Conservation (phyloP, 2,329 filamentous ascomycete genomes). For the Aureobasidium sp. region DNA sequence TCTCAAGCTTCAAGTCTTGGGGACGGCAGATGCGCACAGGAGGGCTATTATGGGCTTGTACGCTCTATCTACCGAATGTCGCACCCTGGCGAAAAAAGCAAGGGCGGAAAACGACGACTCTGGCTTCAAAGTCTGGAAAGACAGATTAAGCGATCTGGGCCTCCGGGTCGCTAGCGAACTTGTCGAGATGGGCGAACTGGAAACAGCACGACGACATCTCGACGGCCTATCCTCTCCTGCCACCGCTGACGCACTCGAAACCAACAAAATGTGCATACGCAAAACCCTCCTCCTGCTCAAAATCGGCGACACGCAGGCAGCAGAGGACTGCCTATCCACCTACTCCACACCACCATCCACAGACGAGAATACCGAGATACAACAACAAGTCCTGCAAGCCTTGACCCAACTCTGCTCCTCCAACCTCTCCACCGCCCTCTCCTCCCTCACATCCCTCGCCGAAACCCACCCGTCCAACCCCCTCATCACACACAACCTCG, state of each 20-base stretch:
- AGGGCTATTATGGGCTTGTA: slow-evolving; percentile 85
- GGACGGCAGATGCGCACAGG: slow-evolving; percentile 73
- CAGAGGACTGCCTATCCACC: slow-evolving; percentile 25
- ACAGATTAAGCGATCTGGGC: slow-evolving; percentile 65
- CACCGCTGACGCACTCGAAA: not conserved
- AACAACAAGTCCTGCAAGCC: slow-evolving; percentile 43
- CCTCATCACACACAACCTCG: slow-evolving; percentile 72
- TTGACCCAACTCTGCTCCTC: slow-evolving; percentile 72
- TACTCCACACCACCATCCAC: not conserved
- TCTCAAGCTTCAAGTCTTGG: slow-evolving; percentile 75
- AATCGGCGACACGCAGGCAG: slow-evolving; percentile 59
- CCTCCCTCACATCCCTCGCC: slow-evolving; percentile 49
- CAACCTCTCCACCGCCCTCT: slow-evolving; percentile 55
- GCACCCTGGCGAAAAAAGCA: slow-evolving; percentile 21
- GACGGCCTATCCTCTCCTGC: not conserved
- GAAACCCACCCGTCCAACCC: slow-evolving; percentile 46
- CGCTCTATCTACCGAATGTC: slow-evolving; percentile 51
- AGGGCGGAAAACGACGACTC: slow-evolving; percentile 45
- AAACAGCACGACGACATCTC: slow-evolving; percentile 68
- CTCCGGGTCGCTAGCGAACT: slow-evolving; percentile 55
- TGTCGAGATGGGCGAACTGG: slow-evolving; percentile 79
- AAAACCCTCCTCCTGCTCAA: slow-evolving; percentile 64
- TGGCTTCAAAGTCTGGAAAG: slow-evolving; percentile 59
- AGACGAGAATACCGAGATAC: not conserved
- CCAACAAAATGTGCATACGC: slow-evolving; percentile 26